Percentiles rank a stretch among this genome's conserved stretches.
Evolutionary conservation across 1,284 basidiomycete species (phyloP).

Genomic region (Rhodotorula sp.): DNA sequence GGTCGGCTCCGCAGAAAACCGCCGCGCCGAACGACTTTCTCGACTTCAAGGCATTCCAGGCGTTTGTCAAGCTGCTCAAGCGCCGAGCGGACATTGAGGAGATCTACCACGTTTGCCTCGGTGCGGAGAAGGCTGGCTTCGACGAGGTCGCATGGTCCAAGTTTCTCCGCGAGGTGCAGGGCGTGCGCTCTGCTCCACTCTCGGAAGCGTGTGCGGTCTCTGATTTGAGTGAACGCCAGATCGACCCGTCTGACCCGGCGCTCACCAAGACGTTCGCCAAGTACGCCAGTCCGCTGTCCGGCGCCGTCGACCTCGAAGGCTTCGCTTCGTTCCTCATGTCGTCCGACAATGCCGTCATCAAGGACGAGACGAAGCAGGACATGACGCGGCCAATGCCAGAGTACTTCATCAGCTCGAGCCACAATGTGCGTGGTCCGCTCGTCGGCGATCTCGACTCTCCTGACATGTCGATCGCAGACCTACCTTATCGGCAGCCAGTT

Average conservation of each 20-base stretch:
- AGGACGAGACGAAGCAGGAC: conserved; percentile 58
- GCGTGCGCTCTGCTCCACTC: conserved; percentile 53
- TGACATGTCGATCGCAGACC: conserved; percentile 55
- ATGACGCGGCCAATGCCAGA: conserved; percentile 80
- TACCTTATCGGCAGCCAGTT: conserved; percentile 95
- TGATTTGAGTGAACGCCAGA: too few species aligned
- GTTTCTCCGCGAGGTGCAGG: conserved; percentile 70
- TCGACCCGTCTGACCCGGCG: conserved; percentile 49
- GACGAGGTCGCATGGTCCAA: conserved; percentile 61
- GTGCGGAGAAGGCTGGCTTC: conserved; percentile 51
- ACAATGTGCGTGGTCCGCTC: conserved; percentile 62
- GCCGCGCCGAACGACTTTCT: conserved; percentile 70
- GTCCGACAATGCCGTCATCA: conserved; percentile 63
- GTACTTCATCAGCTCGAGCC: conserved; percentile 90
- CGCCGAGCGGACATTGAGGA: conserved; percentile 74
- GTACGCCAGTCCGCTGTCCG: conserved; percentile 53
- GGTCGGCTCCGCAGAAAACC: conserved; percentile 59
- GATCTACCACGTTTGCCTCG: conserved; percentile 51
- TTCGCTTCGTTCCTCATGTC: conserved; percentile 77
- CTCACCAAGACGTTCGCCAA: conserved; percentile 62
- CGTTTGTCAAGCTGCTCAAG: conserved; percentile 82
- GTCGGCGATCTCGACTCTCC: too few species aligned
- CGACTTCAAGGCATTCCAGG: conserved; percentile 79
- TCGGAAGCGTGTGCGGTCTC: neutral
- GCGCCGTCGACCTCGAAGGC: conserved; percentile 59